Percentiles rank a stretch among this genome's conserved stretches.
Conservation (phyloP, 164 flowering plant species). For the Platanus orientalis region DNA sequence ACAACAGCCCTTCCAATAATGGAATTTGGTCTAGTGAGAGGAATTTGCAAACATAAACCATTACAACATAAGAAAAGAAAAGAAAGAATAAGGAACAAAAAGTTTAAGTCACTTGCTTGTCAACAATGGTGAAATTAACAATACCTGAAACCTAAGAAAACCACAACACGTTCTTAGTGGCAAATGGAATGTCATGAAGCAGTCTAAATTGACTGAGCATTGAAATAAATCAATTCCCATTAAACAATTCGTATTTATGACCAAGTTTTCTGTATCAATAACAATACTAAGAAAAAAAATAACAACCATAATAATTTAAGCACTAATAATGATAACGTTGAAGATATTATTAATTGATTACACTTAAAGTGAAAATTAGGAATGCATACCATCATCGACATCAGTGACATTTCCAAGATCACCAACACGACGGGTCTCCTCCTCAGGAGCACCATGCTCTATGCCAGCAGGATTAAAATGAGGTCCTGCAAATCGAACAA, state of each 20-base stretch:
- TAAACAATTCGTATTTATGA: no score
- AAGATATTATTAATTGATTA: not conserved
- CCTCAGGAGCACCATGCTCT: slow-evolving; percentile 94
- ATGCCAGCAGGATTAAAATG: slow-evolving; percentile 85
- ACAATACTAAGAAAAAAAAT: not conserved
- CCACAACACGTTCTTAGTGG: slow-evolving; percentile 1
- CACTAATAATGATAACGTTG: not conserved
- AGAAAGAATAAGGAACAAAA: not conserved
- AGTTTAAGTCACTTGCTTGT: slow-evolving; percentile 50
- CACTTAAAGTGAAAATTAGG: not conserved
- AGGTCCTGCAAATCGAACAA: slow-evolving; percentile 39
- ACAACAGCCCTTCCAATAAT: slow-evolving; percentile 97
- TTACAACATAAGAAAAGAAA: not conserved
- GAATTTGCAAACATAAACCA: slow-evolving; percentile 52
- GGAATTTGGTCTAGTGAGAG: slow-evolving; percentile 78
- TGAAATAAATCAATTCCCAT: not conserved
- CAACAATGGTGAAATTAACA: slow-evolving; percentile 55
- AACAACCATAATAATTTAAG: no score
- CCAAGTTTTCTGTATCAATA: not conserved
- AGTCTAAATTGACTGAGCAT: not conserved
- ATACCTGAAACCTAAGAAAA: slow-evolving; percentile 45
- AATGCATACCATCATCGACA: slow-evolving; percentile 71
- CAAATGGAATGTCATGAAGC: not conserved
- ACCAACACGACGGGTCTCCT: slow-evolving; percentile 93
- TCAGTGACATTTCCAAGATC: slow-evolving; percentile 84